Base-by-base conservation (phyloP, 2,329 filamentous ascomycete genomes). In the Ceratocystis cubensis region DNA sequence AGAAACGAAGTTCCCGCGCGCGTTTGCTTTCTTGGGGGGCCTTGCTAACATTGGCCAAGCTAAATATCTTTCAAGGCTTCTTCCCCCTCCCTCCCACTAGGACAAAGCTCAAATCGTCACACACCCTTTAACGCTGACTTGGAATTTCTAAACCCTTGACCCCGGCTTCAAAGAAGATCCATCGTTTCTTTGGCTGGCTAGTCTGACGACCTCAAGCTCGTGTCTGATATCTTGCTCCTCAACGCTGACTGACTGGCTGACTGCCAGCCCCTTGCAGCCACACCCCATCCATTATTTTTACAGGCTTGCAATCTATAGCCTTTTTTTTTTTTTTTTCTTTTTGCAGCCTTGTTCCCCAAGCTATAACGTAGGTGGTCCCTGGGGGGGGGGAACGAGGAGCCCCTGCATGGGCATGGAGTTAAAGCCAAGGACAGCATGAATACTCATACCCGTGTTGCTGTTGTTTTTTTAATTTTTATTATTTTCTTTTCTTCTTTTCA, bases 1-100 rank as follows among this genome's bases (percentile, higher is more conserved):
- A 30, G 53, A 57, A 57, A 57, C 53, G 22, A 57, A 57, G 53
- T 57, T 57, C 53, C 53, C 53, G 53, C 53, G 53, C 53, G 53
- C 53, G 53, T 57, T 57, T 57, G 8, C 22, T 57, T 28, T 13
- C 25, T 13, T 57, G 53, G 53, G 46, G 15, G 22, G 22, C 25
- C 53, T 28, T 28, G 53, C 8, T n/a, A 57, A 33, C 53, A 57
- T 57, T 57, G 53, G 53, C 53, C 22, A 57, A 28, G 53, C 53
- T 25, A 13, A 30, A 15, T 10, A 30, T 5, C 15, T 5, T 6
- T 1, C 25, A 28, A 30, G 53, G 5, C 5, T 5, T n/a, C 4
- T 6, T 10, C 6, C n/a, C n/a, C 17, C 15, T 30, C 46, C n/a
- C n/a, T 22, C 17, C 17, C 20, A n/a, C 45, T 20, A 20, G 46